These are phyloP conservation scores for Cercospora sojina DNA, from an alignment of 2,329 filamentous ascomycete species.

Conservation along the genomic window DNA sequence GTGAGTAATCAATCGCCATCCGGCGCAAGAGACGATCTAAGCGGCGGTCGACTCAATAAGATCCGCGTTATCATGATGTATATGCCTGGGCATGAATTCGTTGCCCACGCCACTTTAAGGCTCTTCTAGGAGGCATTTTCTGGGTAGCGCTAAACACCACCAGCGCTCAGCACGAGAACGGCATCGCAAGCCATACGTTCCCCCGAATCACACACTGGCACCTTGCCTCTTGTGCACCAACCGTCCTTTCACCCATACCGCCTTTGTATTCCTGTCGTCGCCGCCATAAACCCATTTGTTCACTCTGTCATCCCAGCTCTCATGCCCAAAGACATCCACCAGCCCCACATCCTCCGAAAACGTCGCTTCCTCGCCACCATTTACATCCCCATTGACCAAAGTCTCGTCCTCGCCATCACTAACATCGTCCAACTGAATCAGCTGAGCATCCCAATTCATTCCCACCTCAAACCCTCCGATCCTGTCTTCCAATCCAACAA, in stretches of 20 bases:
- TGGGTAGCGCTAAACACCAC: background rate
- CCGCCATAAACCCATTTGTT: conserved; percentile 95
- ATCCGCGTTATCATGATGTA: background rate
- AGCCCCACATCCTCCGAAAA: conserved; percentile 52
- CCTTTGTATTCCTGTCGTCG: conserved; percentile 84
- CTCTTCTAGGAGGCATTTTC: background rate
- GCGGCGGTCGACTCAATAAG: background rate
- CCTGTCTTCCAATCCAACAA: conserved; percentile 68
- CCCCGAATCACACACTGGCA: conserved; percentile 15
- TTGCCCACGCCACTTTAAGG: background rate
- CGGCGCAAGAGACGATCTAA: too few relatives aligned
- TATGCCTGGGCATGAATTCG: background rate
- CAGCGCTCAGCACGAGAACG: too few relatives aligned
- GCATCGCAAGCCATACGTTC: too few relatives aligned
- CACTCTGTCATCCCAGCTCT: conserved; percentile 80
- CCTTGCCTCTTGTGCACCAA: conserved; percentile 64
- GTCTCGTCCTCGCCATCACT: conserved; percentile 28
- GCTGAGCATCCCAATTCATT: conserved; percentile 87
- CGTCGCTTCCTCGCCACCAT: conserved; percentile 9
- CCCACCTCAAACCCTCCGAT: conserved; percentile 83
- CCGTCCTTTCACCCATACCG: conserved; percentile 84
- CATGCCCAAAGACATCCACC: conserved; percentile 89
- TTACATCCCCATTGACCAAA: conserved; percentile 1
- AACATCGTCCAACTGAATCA: conserved; percentile 62
- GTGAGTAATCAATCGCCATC: too few relatives aligned